phyloP scores from a whole-genome alignment of 176 grass and related monocot genomes.

The Ananas comosus region DNA sequence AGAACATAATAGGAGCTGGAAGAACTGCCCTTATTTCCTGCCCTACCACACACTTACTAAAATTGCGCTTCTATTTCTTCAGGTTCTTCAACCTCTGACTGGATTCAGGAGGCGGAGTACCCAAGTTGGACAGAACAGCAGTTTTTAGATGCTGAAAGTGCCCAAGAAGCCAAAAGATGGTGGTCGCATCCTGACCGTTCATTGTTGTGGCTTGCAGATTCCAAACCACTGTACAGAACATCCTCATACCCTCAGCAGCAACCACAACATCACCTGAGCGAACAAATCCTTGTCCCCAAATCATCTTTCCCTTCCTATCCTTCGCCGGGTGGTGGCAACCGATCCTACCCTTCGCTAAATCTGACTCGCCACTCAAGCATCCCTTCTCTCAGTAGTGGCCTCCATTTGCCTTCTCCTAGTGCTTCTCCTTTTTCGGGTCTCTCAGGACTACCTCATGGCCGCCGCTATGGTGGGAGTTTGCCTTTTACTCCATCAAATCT shows the following conservation, averaged over 20 bases:
- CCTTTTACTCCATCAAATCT: background rate
- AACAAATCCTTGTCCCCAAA: slow-evolving; percentile 11
- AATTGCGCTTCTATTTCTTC: background rate
- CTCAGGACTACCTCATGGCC: slow-evolving; percentile 6
- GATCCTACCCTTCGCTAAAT: slow-evolving; percentile 9
- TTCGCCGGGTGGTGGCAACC: slow-evolving; percentile 11
- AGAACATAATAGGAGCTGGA: too few relatives aligned
- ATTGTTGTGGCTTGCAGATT: background rate
- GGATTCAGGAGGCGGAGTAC: background rate
- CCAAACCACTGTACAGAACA: slow-evolving; percentile 18
- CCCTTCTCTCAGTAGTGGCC: slow-evolving; percentile 18
- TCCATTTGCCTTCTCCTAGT: slow-evolving; percentile 3
- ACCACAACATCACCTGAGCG: slow-evolving; percentile 10
- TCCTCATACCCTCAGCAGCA: slow-evolving; percentile 28
- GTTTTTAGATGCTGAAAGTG: background rate
- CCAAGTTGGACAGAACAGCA: background rate
- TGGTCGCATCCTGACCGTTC: slow-evolving; percentile 14
- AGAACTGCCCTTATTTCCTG: too few relatives aligned
- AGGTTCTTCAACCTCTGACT: background rate
- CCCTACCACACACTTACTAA: background rate
- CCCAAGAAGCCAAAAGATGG: slow-evolving; percentile 14
- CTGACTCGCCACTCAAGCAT: slow-evolving; percentile 17
- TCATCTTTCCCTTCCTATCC: slow-evolving; percentile 23
- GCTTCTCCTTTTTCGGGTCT: slow-evolving; percentile 2
- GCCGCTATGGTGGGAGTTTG: background rate